Evolutionary conservation across 2,329 filamentous ascomycete genomes (phyloP), one percentile per base, ranked within the genome.

Genomic region (Endoconidiophora polonica): DNA sequence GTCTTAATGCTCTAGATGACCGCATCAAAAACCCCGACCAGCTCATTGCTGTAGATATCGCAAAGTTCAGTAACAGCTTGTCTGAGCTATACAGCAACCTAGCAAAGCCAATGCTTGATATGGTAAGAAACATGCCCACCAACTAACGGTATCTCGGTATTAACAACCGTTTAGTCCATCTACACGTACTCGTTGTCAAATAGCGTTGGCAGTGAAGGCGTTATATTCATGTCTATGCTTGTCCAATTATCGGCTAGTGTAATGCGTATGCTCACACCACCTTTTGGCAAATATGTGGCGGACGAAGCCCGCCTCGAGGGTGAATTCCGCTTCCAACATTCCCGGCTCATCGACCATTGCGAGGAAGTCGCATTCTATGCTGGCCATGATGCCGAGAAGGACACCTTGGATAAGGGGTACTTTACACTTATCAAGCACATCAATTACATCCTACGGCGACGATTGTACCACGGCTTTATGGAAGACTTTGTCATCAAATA

Each of bases 401-500:
- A 96, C 62, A 93, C 84, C 0, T 71, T 98, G 48, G 91, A 98
- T 66, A 96, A 96, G 68, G 90, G 91, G 14, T 98, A 98, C 65
- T 98, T 98, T 61, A 98, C 91, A 2, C 73, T 98, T 37, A 98
- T 98, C 69, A 96, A 95, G 67, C 91, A 98, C 66, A 90, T 98
- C 61, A 98, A 98, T 65, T 81, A 94, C 60, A 95, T 96, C 56
- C 68, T 98, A 54, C 76, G 88, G 38, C 74, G 86, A 55, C 78
- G 91, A 45, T 84, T 98, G 63, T 96, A 96, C 64, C 90, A 98
- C 63, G 90, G 88, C n/a, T 82, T 98, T 59, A 95, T 96, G 90
- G 91, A 98, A 63, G 91, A 98, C 64, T 98, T 95, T 65, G 86
- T 96, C 52, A 94, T 98, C 66, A 98, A 98, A 65, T 98, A 98